Percentiles rank a stretch among this genome's conserved stretches.
Evolutionary conservation across 331 rosid genomes (phyloP).

Genomic region (Rosa hybrid): DNA sequence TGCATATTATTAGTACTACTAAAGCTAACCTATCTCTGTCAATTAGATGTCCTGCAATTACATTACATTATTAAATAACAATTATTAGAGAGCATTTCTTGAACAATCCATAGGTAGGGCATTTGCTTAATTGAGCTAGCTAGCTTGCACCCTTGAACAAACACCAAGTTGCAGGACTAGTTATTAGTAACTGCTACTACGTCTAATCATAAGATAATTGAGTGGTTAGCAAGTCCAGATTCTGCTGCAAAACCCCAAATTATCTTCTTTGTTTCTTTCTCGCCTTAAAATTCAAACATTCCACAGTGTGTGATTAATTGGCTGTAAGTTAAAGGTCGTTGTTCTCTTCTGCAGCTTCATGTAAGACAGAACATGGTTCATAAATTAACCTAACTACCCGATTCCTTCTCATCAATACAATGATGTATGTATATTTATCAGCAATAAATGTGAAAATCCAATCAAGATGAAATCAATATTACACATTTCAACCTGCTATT

Average conservation of each 20-base stretch:
- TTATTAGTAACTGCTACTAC: background rate
- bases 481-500: background rate
- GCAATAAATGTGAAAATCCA: background rate
- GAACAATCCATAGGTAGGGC: background rate
- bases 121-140: background rate
- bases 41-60: background rate
- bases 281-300: background rate
- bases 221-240: background rate
- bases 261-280: background rate
- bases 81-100: conserved; percentile 10
- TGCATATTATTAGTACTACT: background rate
- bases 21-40: background rate
- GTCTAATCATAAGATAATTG: conserved; percentile 9
- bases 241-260: background rate
- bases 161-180: background rate
- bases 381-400: conserved; percentile 24
- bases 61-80: background rate
- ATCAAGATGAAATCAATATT: background rate
- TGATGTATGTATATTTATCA: background rate
- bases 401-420: conserved; percentile 15
- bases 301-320: conserved; percentile 15
- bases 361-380: conserved; percentile 12
- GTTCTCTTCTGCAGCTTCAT: conserved; percentile 4
- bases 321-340: conserved; percentile 7
- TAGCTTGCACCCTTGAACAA: background rate